phyloP scores from a whole-genome alignment of 2,329 filamentous ascomycete genomes.

The Ceratocystis papillata region DNA sequence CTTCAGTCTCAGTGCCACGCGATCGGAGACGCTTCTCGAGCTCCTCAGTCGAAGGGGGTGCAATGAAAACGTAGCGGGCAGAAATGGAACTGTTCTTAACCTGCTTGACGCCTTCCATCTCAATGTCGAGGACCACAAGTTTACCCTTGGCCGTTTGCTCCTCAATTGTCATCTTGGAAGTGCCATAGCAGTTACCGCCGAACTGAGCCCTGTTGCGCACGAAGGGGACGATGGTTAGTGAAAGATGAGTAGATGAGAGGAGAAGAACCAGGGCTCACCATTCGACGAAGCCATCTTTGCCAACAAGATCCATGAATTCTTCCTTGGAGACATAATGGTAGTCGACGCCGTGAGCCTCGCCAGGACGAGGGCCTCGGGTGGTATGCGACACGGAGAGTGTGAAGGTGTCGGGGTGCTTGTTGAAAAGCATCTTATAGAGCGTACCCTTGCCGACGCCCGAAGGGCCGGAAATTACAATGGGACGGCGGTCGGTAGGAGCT shows the following conservation, averaged over 20 bases:
- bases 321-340: conserved; percentile 67
- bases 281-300: conserved; percentile 69
- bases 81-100: conserved; percentile 65
- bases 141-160: conserved; percentile 59
- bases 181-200: conserved; percentile 78
- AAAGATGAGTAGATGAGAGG: not conserved
- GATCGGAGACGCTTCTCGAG: conserved; percentile 65
- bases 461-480: conserved; percentile 69
- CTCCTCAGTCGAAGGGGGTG: conserved; percentile 63
- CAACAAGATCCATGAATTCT: conserved; percentile 57
- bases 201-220: conserved; percentile 54
- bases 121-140: conserved; percentile 82
- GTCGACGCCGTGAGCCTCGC: conserved; percentile 64
- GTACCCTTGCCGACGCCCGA: conserved; percentile 75
- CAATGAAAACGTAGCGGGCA: conserved; percentile 74
- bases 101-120: conserved; percentile 97
- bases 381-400: conserved; percentile 60
- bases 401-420: conserved; percentile 41
- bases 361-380: conserved; percentile 62
- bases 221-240: not conserved
- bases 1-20: conserved; percentile 68
- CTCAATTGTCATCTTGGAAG: conserved; percentile 66
- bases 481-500: conserved; percentile 43
- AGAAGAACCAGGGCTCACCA: conserved; percentile 16
- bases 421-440: conserved; percentile 61